Evolutionary conservation across 2,329 filamentous ascomycete species (phyloP), one percentile per base, ranked within the genome.

Genomic region (Coleophoma cylindrospora): DNA sequence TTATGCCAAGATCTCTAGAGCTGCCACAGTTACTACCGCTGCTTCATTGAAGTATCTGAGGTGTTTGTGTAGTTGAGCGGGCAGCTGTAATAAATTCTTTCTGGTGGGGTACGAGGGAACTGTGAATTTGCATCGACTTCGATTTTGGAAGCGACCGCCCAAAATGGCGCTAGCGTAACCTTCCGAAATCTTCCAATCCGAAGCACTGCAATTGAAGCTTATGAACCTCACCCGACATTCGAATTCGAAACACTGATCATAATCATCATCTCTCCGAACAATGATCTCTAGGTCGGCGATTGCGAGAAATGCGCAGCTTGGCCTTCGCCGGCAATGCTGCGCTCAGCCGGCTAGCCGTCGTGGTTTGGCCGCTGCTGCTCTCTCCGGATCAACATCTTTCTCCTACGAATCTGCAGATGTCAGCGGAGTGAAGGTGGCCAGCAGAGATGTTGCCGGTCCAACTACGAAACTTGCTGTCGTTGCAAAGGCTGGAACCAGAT

Each of bases 401-500:
- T 84, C 87, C 70, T 99, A 95, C 76, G 86, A 96, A 74, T 83
- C 87, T 56, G 81, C 87, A 67, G 88, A 95, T 72, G 82, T 88
- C 70, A 82, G 84, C 69, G 92, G 92, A 66, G 77, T 97, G 74
- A 96, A 96, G 80, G 81, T 95, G 64, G 91, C 92, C 67, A 89
- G 89, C 75, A 85, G 92, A 76, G 91, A 97, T 72, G 79, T 89
- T 65, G 81, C 88, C 57, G 89, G 90, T 57, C 89, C 91, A 60
- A 95, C 92, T 55, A 91, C 91, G 55, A 95, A 90, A 66, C 80
- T 99, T 60, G 91, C 91, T 50, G 73, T 99, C 58, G 89, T 99
- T 68, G 84, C 91, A 61, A 96, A 95, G 79, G 94, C 91, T 57
- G 94, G 94, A 66, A 95, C 92, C 57, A 81, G 94, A 71, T 97